A percentile compares a stretch with the other conserved stretches of the same genome.
phyloP scores from a whole-genome alignment of 257 asterid genomes.

The Gardenia jasminoides region DNA sequence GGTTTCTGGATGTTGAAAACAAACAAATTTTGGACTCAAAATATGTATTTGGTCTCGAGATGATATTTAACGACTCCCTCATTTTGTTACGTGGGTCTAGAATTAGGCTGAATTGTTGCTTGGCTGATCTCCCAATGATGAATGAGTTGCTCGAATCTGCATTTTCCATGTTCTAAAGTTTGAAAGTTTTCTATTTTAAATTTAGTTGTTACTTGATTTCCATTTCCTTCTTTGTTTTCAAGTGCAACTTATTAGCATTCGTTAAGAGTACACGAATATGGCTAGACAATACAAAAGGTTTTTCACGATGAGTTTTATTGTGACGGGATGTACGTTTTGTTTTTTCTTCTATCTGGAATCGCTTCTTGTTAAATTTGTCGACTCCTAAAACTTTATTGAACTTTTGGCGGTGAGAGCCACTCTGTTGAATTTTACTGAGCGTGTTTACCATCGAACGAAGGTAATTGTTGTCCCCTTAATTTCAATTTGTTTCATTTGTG shows the following conservation, averaged over 20 bases:
- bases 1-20: no score
- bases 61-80: no score
- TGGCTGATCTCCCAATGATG: background rate
- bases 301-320: slow-evolving; percentile 43
- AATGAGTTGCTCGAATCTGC: no score
- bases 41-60: no score
- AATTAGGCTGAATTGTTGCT: background rate
- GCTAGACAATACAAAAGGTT: slow-evolving; percentile 42
- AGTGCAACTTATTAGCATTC: slow-evolving; percentile 35
- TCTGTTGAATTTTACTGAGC: slow-evolving; percentile 20
- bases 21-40: no score
- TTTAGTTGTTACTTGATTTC: background rate
- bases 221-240: slow-evolving; percentile 6
- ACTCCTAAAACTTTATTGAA: background rate
- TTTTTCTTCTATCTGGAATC: no score
- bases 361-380: background rate
- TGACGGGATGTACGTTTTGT: slow-evolving; percentile 34
- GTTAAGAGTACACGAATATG: slow-evolving; percentile 31
- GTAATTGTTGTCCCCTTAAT: no score
- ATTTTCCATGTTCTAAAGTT: no score
- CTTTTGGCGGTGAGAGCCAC: slow-evolving; percentile 30
- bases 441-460: slow-evolving; percentile 23
- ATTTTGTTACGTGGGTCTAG: background rate
- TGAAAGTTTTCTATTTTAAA: background rate
- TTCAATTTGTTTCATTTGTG: no score